Conservation (phyloP, 2,329 filamentous ascomycete species). For the Aspergillus fumigatiaffinis region DNA sequence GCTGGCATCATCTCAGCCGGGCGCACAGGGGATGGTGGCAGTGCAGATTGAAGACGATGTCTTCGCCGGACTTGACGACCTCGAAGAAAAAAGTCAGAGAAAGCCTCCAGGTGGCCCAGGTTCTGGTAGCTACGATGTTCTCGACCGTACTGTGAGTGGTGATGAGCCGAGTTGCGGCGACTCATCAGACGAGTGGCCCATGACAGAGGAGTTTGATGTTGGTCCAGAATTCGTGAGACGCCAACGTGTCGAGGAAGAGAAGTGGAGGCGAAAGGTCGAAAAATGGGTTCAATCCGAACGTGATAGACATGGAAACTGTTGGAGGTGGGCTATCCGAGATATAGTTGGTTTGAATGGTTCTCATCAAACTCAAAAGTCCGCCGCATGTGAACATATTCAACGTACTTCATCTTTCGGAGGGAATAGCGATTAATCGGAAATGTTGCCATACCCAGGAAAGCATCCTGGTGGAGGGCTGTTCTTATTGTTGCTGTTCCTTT, state of each 20-base stretch:
- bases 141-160: constrained; percentile 24
- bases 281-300: constrained; percentile 69
- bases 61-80: constrained; percentile 90
- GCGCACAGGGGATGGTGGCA: constrained; percentile 36
- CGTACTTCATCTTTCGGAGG: background rate
- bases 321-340: constrained; percentile 70
- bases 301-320: constrained; percentile 48
- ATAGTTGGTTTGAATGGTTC: constrained; percentile 34
- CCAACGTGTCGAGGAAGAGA: constrained; percentile 85
- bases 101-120: constrained; percentile 18
- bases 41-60: constrained; percentile 87
- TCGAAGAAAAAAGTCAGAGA: constrained; percentile 60
- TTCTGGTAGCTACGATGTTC: constrained; percentile 24
- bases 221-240: constrained; percentile 88
- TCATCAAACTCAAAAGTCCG: constrained; percentile 4
- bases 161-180: constrained; percentile 43
- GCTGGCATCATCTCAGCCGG: constrained; percentile 50
- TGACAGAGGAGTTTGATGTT: constrained; percentile 96
- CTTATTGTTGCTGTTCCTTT: background rate
- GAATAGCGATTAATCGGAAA: background rate
- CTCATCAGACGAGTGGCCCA: constrained; percentile 68
- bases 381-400: background rate
- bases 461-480: background rate
- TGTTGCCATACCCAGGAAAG: background rate
- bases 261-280: constrained; percentile 84